phyloP scores from a whole-genome alignment of 2,329 filamentous ascomycete genomes.

The Oidium heveae region DNA sequence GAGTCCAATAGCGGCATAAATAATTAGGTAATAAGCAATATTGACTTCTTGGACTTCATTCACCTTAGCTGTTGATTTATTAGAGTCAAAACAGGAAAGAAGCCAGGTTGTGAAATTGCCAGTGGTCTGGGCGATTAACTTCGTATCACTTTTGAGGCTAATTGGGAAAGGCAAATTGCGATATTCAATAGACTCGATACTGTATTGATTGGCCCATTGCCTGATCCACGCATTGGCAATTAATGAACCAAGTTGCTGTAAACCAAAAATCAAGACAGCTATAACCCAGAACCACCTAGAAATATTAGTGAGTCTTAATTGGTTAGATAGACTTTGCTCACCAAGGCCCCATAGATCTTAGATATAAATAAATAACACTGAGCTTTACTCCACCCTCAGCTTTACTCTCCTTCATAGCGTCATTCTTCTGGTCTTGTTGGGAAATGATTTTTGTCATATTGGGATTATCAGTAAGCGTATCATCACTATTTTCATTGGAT shows the following conservation, averaged over 20 bases:
- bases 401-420: constrained; percentile 49
- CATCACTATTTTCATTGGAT: constrained; percentile 25
- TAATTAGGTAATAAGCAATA: constrained; percentile 54
- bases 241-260: constrained; percentile 67
- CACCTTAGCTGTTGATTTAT: constrained; percentile 11
- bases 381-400: constrained; percentile 71
- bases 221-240: constrained; percentile 88
- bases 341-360: constrained; percentile 82
- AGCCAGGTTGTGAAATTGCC: constrained; percentile 9
- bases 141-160: constrained; percentile 10
- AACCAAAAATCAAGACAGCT: constrained; percentile 46
- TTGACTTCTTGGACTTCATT: constrained; percentile 33
- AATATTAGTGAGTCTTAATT: constrained; percentile 1
- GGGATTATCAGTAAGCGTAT: neutral
- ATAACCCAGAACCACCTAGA: constrained; percentile 58
- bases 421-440: constrained; percentile 15
- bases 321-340: constrained; percentile 4
- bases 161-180: constrained; percentile 6
- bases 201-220: constrained; percentile 83
- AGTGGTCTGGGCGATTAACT: constrained; percentile 9
- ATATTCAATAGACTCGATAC: constrained; percentile 9
- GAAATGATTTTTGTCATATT: neutral
- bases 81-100: constrained; percentile 13
- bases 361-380: constrained; percentile 63
- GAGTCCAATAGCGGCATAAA: constrained; percentile 61